Evolutionary conservation across 805 yeast species (phyloP).

Genomic region (Phaffomyces thermotolerans): DNA sequence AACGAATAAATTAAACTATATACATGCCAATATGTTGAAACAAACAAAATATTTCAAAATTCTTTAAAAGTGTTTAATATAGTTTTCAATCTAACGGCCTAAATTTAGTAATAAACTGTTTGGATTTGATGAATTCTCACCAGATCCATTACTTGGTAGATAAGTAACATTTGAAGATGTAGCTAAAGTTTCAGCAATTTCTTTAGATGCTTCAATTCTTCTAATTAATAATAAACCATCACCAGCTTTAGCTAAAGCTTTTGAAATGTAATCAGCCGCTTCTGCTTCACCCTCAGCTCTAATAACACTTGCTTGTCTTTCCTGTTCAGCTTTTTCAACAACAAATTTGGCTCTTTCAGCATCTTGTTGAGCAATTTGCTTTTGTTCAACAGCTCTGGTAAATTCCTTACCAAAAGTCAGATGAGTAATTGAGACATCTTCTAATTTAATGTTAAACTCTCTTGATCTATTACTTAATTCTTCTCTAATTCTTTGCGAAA

Average conservation of each 20-base stretch:
- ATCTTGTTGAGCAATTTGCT: constrained; percentile 98
- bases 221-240: constrained; percentile 91
- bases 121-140: constrained; percentile 26
- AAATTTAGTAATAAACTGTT: constrained; percentile 59
- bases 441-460: constrained; percentile 86
- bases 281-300: constrained; percentile 99
- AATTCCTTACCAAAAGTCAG: constrained; percentile 95
- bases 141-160: constrained; percentile 54
- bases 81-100: constrained; percentile 42
- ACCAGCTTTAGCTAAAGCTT: constrained; percentile 89
- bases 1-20: too few relatives aligned
- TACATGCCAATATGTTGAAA: too few relatives aligned
- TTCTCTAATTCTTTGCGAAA: constrained; percentile 78
- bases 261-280: constrained; percentile 91
- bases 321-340: constrained; percentile 96
- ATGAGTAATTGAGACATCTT: constrained; percentile 96
- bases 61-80: too few relatives aligned
- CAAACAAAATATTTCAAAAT: too few relatives aligned
- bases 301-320: constrained; percentile 87
- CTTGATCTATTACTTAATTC: constrained; percentile 77
- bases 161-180: constrained; percentile 80
- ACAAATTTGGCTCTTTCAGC: constrained; percentile 93
- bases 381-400: constrained; percentile 97
- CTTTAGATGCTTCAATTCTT: constrained; percentile 94
- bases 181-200: constrained; percentile 85